A percentile compares a stretch with the other conserved stretches of the same genome.
Conservation (phyloP, 2,329 filamentous ascomycete genomes). For the Aspergillus sp. region DNA sequence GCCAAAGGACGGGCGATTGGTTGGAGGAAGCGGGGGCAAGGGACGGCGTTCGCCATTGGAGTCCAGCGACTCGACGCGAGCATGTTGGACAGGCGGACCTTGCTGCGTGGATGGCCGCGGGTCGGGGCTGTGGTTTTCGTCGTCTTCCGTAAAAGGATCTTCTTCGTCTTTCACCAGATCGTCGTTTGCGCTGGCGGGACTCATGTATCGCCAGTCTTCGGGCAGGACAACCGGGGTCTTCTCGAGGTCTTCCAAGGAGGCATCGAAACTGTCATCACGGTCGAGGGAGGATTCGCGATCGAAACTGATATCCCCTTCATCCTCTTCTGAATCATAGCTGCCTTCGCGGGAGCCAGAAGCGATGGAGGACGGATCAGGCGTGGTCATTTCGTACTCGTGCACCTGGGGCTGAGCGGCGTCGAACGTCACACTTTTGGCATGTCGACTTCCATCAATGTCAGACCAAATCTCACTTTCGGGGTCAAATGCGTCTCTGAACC, state of each 20-base stretch:
- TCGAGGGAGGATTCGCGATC: conserved; percentile 60
- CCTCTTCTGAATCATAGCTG: conserved; percentile 82
- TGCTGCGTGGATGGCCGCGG: conserved; percentile 52
- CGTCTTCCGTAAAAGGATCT: conserved; percentile 65
- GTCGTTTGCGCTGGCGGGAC: conserved; percentile 61
- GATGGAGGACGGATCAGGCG: conserved; percentile 89
- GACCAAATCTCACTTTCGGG: conserved; percentile 69
- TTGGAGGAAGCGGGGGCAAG: conserved; percentile 76
- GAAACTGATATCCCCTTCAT: conserved; percentile 65
- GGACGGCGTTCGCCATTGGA: conserved; percentile 82
- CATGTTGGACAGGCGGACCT: conserved; percentile 42
- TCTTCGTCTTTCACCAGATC: conserved; percentile 58
- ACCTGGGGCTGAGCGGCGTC: conserved; percentile 89
- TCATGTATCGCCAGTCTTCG: conserved; percentile 88
- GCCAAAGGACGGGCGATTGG: conserved; percentile 36
- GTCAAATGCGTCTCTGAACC: conserved; percentile 66
- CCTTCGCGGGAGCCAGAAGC: conserved; percentile 88
- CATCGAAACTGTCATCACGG: conserved; percentile 89
- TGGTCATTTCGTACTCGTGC: conserved; percentile 98
- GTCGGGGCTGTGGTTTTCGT: conserved; percentile 67
- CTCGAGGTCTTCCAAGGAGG: conserved; percentile 89
- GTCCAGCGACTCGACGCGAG: conserved; percentile 70
- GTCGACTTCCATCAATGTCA: conserved; percentile 69
- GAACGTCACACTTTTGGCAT: conserved; percentile 96
- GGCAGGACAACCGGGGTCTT: conserved; percentile 98